Percentiles rank a stretch among this genome's conserved stretches.
phyloP scores from a whole-genome alignment of 2,329 filamentous ascomycete species.

The Helicocarpus griseus region DNA sequence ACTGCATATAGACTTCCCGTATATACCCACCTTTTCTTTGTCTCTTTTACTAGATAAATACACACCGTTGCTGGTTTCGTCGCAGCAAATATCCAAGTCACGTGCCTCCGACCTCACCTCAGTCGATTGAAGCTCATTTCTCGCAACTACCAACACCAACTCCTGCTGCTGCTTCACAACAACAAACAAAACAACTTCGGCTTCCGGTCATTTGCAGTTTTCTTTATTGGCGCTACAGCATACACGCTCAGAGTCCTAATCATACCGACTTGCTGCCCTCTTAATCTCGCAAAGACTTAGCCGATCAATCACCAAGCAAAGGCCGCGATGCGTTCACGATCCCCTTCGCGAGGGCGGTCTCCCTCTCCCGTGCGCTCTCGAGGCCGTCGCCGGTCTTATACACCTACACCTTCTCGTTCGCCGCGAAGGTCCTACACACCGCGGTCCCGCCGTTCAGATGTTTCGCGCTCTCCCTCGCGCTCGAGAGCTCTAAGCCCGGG shows the following conservation, averaged over 20 bases:
- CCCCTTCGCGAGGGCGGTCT: conserved; percentile 19
- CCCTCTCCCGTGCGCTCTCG: conserved; percentile 16
- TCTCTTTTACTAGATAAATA: not conserved
- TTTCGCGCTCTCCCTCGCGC: conserved; percentile 26
- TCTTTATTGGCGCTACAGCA: too few species aligned
- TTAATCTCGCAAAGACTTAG: not conserved
- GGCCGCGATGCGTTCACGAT: conserved; percentile 13
- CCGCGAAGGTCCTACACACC: conserved; percentile 5
- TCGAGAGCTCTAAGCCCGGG: conserved; percentile 22
- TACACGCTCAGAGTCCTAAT: too few species aligned
- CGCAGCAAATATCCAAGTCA: not conserved
- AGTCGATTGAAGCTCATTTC: too few species aligned
- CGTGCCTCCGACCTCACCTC: not conserved
- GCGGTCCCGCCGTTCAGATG: conserved; percentile 16
- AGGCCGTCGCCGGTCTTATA: conserved; percentile 13
- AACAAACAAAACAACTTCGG: not conserved
- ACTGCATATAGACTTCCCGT: too few species aligned
- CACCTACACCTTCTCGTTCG: conserved; percentile 8
- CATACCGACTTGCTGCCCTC: too few species aligned
- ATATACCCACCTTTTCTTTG: too few species aligned
- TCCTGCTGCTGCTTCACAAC: not conserved
- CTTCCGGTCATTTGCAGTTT: too few species aligned
- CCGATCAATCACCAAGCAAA: not conserved
- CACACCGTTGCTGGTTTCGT: too few species aligned
- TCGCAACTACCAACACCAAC: not conserved